These are phyloP conservation scores for Kwoniella newhampshirensis DNA, from an alignment of 768 basidiomycete species.

Conservation along the genomic window DNA sequence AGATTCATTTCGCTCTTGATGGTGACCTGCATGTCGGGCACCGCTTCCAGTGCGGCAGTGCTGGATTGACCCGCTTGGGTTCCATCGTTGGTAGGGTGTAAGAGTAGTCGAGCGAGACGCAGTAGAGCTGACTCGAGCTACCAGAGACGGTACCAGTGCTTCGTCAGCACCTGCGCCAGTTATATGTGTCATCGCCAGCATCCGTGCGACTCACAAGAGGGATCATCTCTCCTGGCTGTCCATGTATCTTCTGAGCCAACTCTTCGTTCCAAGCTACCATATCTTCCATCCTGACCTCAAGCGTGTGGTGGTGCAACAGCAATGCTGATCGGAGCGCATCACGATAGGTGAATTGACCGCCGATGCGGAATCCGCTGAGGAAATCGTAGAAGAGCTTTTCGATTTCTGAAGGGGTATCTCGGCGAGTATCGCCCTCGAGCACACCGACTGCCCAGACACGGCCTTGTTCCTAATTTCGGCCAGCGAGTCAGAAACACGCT, in stretches of 20 bases:
- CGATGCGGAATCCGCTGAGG: slow-evolving; percentile 80
- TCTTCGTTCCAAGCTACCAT: slow-evolving; percentile 81
- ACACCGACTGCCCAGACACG: slow-evolving; percentile 21
- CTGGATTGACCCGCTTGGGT: slow-evolving; percentile 52
- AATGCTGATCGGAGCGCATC: slow-evolving; percentile 88
- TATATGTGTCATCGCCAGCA: not conserved
- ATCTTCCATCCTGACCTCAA: slow-evolving; percentile 78
- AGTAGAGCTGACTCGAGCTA: slow-evolving; percentile 92
- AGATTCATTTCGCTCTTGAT: slow-evolving; percentile 87
- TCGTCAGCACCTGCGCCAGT: not conserved
- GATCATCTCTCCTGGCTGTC: slow-evolving; percentile 80
- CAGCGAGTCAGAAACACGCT: not conserved
- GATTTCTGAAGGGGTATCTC: slow-evolving; percentile 74
- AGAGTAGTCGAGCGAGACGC: slow-evolving; percentile 74
- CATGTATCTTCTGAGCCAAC: slow-evolving; percentile 85
- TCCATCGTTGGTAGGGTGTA: slow-evolving; percentile 69
- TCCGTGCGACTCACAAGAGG: slow-evolving; percentile 72
- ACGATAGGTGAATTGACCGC: slow-evolving; percentile 86
- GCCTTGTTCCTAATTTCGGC: slow-evolving; percentile 16
- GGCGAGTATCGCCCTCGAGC: slow-evolving; percentile 13
- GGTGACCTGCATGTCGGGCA: slow-evolving; percentile 80
- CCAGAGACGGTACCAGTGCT: not conserved
- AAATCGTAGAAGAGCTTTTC: slow-evolving; percentile 82
- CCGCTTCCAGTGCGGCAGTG: slow-evolving; percentile 50
- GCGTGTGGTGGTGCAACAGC: slow-evolving; percentile 78